Evolutionary conservation across 2,329 filamentous ascomycete genomes (phyloP).

Genomic region (Xylaria sp.): DNA sequence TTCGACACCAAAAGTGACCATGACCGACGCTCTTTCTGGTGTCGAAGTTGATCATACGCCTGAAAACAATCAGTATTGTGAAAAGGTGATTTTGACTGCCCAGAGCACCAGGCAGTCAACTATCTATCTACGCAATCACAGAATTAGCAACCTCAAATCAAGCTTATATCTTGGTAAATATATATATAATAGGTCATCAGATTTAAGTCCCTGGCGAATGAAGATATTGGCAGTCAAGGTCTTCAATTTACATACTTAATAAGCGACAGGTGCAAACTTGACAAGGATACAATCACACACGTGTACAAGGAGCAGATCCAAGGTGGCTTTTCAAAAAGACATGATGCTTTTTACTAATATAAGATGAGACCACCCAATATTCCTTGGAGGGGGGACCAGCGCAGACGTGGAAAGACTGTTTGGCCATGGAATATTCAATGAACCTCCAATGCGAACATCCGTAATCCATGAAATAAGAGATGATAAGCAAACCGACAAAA

Average conservation of each 20-base stretch:
- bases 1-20: too few relatives aligned
- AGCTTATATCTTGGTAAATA: not conserved
- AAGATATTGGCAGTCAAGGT: not conserved
- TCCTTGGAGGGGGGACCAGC: not conserved
- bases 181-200: not conserved
- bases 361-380: conserved; percentile 8
- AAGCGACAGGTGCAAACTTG: not conserved
- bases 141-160: not conserved
- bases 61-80: too few relatives aligned
- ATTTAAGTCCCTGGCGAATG: not conserved
- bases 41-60: too few relatives aligned
- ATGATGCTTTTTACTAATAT: conserved; percentile 22
- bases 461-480: conserved; percentile 16
- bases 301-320: not conserved
- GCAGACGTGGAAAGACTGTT: not conserved
- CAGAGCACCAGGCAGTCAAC: not conserved
- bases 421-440: conserved; percentile 5
- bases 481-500: not conserved
- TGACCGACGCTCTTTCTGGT: too few relatives aligned
- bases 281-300: not conserved
- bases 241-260: not conserved
- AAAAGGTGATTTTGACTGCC: too few relatives aligned
- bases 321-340: not conserved
- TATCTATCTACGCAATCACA: not conserved
- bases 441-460: conserved; percentile 20